Percentiles rank a stretch among this genome's conserved stretches.
Conservation (phyloP, 306 rosid species). For the Pyrus pyrifolia region DNA sequence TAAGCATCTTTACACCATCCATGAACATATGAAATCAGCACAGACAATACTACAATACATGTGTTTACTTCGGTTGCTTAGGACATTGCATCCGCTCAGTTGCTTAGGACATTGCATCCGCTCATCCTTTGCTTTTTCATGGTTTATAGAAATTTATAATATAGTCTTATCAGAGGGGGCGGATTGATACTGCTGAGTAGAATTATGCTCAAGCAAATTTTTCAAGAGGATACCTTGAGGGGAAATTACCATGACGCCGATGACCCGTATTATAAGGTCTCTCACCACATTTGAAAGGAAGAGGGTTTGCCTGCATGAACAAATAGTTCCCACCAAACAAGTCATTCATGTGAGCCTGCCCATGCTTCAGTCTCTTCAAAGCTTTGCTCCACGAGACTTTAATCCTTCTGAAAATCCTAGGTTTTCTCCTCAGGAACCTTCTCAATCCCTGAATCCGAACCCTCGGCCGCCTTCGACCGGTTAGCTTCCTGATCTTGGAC, state of each 20-base stretch:
- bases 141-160: too few relatives aligned
- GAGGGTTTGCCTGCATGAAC: conserved; percentile 32
- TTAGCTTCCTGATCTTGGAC: conserved; percentile 30
- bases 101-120: background rate
- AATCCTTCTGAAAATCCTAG: conserved; percentile 13
- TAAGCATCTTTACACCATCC: background rate
- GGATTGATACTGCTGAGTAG: background rate
- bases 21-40: background rate
- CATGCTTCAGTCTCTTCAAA: conserved; percentile 34
- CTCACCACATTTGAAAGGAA: conserved; percentile 19
- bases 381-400: conserved; percentile 26
- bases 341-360: conserved; percentile 43
- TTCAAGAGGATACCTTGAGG: conserved; percentile 7
- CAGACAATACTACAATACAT: background rate
- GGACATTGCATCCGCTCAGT: background rate
- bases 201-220: background rate
- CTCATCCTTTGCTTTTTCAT: background rate
- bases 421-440: conserved; percentile 25
- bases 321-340: conserved; percentile 37
- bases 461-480: conserved; percentile 35
- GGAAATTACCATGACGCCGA: background rate
- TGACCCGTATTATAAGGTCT: background rate
- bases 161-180: background rate
- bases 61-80: background rate
- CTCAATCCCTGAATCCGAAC: conserved; percentile 19